Evolutionary conservation across 495 filamentous ascomycete species (phyloP), one percentile per base, ranked within the genome.

Genomic region (Aspergillus kassunensis): DNA sequence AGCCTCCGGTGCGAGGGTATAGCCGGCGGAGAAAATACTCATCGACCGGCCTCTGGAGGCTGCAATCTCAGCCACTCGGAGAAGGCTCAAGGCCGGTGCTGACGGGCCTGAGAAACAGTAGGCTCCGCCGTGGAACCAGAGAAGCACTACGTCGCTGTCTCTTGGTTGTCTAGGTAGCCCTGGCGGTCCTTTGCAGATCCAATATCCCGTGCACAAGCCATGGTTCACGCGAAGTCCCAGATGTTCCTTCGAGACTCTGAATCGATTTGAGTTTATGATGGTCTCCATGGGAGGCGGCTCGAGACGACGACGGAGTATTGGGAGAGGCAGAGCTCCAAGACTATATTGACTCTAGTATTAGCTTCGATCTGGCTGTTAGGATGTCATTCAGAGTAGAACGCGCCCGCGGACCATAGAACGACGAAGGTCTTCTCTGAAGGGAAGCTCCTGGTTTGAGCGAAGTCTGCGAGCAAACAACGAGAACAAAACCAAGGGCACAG

Each of bases 141-240:
- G 44, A 24, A 46, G 16, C 3, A 46, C 44, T 5, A 35, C 4
- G 20, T 33, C 27, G 16, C 29, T 33, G 12, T 21, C 27, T 8
- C 13, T 15, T 13, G 15, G 15, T 13, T 8, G 1, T 10, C n/a
- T 15, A 2, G 43, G 15, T 1, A 4, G 11, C 6, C 27, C 25
- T 13, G 43, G 43, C 4, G 43, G 41, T 9, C 41, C 41, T 29
- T 43, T 33, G 43, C 43, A 34, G 27, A 45, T 31, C 43, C 43
- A 45, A 11, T 31, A 33, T 23, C 43, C 43, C 3, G 10, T 45
- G 29, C 25, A 45, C n/a, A 18, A 1, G 4, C 7, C 29, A 16
- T 12, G 13, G 16, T 5, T 12, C n/a, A 45, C 43, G 4, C 4
- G 27, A 4, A 21, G 20, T 4, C 27, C 33, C 3, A 45, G 15